These are phyloP conservation scores for Psidium friedrichsthalianum DNA, from an alignment of 345 rosid species.

Conservation along the genomic window DNA sequence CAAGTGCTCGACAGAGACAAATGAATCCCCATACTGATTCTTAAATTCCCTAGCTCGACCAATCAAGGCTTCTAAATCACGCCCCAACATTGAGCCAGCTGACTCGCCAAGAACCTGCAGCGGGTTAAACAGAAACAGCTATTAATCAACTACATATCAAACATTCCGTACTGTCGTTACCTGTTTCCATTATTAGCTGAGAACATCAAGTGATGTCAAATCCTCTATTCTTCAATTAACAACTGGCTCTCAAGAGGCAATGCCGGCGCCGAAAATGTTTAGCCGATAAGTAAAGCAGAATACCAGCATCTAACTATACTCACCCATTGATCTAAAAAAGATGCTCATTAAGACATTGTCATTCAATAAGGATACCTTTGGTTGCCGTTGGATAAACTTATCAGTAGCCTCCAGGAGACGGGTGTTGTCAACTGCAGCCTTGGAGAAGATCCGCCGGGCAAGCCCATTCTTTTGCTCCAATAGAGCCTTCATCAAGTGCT, in stretches of 20 bases:
- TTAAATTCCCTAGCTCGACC: constrained; percentile 75
- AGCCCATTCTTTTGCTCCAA: constrained; percentile 99
- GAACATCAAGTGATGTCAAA: neutral
- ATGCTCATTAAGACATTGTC: neutral
- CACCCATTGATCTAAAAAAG: neutral
- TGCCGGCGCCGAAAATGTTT: neutral
- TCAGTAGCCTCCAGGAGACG: constrained; percentile 89
- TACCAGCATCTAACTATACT: neutral
- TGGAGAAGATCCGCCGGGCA: constrained; percentile 83
- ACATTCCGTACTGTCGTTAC: neutral
- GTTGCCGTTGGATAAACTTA: constrained; percentile 82
- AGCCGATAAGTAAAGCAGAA: neutral
- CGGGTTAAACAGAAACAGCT: neutral
- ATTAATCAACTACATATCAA: neutral
- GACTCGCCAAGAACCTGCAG: constrained; percentile 77
- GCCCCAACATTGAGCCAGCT: constrained; percentile 91
- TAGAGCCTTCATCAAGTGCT: constrained; percentile 88
- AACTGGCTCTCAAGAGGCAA: neutral
- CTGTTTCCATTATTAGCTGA: neutral
- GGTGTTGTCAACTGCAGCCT: constrained; percentile 77
- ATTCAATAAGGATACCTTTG: constrained; percentile 44
- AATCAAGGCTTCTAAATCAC: constrained; percentile 79
- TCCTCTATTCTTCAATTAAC: neutral
- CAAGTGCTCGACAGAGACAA: constrained; percentile 91
- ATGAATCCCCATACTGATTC: constrained; percentile 87